phyloP scores from a whole-genome alignment of 306 rosid species.

The Potentilla sterilis region DNA sequence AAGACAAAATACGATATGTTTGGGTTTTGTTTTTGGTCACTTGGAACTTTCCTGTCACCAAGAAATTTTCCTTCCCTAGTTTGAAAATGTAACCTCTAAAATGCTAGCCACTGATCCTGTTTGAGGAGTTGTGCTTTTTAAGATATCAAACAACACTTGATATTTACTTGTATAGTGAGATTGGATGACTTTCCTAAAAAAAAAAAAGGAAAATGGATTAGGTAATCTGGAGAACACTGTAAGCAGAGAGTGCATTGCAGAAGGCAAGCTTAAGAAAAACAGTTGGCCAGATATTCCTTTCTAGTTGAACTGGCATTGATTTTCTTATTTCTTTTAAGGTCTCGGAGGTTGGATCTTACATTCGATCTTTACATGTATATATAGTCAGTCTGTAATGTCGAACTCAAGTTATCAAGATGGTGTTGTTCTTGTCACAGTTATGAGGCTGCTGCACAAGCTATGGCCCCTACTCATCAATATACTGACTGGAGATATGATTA shows the following conservation, averaged over 20 bases:
- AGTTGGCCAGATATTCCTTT: background rate
- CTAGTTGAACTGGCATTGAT: background rate
- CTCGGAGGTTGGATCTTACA: background rate
- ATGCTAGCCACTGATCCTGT: conserved; percentile 1
- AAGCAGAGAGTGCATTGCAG: conserved; percentile 5
- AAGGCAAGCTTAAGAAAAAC: conserved; percentile 11
- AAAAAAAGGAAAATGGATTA: background rate
- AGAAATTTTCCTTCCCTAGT: background rate
- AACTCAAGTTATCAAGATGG: background rate
- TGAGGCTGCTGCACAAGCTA: conserved; percentile 4
- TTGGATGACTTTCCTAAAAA: background rate
- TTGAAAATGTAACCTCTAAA: background rate
- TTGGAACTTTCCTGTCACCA: background rate
- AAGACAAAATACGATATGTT: background rate
- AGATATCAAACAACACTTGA: background rate
- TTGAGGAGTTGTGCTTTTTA: background rate
- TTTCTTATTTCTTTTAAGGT: background rate
- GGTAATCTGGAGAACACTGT: background rate
- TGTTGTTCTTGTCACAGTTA: background rate
- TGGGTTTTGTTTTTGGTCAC: background rate
- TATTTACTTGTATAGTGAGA: background rate
- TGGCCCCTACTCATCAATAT: conserved; percentile 8
- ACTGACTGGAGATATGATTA: background rate
- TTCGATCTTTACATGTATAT: background rate
- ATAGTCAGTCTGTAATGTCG: background rate